These are phyloP conservation scores for Populus simonii DNA, from an alignment of 345 rosid species.

Conservation along the genomic window DNA sequence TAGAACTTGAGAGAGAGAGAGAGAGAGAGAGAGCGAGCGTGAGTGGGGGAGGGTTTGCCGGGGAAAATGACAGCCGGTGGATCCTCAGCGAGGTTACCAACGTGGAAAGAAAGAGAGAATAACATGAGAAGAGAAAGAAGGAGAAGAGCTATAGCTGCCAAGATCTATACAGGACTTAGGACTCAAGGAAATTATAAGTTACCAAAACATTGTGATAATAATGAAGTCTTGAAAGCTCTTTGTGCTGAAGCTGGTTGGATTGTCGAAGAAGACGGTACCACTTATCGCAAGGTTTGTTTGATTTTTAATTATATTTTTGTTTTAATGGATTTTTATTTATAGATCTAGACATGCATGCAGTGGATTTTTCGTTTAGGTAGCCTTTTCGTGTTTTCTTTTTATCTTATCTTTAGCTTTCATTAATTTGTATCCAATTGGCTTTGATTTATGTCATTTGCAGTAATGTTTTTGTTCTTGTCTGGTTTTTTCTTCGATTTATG, in stretches of 20 bases:
- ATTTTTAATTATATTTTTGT: not conserved
- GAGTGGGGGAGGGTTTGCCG: not conserved
- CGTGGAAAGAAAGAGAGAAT: slow-evolving; percentile 37
- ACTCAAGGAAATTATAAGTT: slow-evolving; percentile 32
- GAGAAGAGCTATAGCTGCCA: slow-evolving; percentile 37
- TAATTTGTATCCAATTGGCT: not conserved
- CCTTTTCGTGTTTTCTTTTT: not conserved
- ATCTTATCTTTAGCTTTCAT: not conserved
- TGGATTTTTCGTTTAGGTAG: not conserved
- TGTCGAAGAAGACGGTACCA: slow-evolving; percentile 35
- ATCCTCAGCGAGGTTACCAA: slow-evolving; percentile 29
- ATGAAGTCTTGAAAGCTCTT: slow-evolving; percentile 37
- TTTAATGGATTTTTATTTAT: not conserved
- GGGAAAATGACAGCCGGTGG: slow-evolving; percentile 32
- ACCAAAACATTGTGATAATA: slow-evolving; percentile 37
- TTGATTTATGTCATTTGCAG: not conserved
- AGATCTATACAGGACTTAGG: slow-evolving; percentile 30
- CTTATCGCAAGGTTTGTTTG: slow-evolving; percentile 32
- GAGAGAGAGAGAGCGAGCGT: not conserved
- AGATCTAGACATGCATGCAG: slow-evolving; percentile 9
- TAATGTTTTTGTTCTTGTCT: not conserved
- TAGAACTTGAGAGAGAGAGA: not conserved
- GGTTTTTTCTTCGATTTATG: not conserved
- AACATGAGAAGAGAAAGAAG: slow-evolving; percentile 34
- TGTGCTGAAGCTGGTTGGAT: slow-evolving; percentile 38